These are phyloP conservation scores for Suillus subaureus DNA, from an alignment of 768 basidiomycete genomes.

Conservation along the genomic window DNA sequence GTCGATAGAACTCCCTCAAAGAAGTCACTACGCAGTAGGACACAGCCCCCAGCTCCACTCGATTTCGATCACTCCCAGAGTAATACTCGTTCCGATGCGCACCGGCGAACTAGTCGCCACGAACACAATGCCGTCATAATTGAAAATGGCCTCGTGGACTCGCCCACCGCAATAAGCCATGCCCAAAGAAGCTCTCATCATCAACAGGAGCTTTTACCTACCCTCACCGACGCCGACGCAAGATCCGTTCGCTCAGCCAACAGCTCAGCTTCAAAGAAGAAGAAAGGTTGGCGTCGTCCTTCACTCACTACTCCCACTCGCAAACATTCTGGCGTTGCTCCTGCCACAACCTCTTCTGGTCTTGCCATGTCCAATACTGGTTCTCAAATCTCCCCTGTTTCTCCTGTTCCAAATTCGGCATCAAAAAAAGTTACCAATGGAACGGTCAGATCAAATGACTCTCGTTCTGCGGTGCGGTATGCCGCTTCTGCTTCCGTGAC, in stretches of 20 bases:
- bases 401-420: slow-evolving; percentile 29
- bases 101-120: slow-evolving; percentile 19
- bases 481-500: slow-evolving; percentile 11
- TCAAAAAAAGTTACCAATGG: slow-evolving; percentile 28
- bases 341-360: slow-evolving; percentile 27
- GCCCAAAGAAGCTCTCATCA: slow-evolving; percentile 16
- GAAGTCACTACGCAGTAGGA: slow-evolving; percentile 23
- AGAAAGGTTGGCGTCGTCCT: slow-evolving; percentile 17
- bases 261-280: slow-evolving; percentile 32
- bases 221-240: slow-evolving; percentile 24
- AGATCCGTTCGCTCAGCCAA: slow-evolving; percentile 27
- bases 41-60: slow-evolving; percentile 34
- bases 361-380: slow-evolving; percentile 68
- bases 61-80: slow-evolving; percentile 19
- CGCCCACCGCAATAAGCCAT: slow-evolving; percentile 19
- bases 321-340: slow-evolving; percentile 50
- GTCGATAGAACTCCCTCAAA: slow-evolving; percentile 26
- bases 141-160: slow-evolving; percentile 20
- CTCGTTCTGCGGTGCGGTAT: slow-evolving; percentile 7
- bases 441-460: slow-evolving; percentile 11
- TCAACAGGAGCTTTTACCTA: slow-evolving; percentile 19
- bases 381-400: slow-evolving; percentile 46
- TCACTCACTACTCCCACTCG: slow-evolving; percentile 21
- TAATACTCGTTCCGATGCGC: slow-evolving; percentile 10
- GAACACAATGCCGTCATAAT: slow-evolving; percentile 18